Evolutionary conservation across 306 rosid species (phyloP).

Genomic region (Vigna radiata): DNA sequence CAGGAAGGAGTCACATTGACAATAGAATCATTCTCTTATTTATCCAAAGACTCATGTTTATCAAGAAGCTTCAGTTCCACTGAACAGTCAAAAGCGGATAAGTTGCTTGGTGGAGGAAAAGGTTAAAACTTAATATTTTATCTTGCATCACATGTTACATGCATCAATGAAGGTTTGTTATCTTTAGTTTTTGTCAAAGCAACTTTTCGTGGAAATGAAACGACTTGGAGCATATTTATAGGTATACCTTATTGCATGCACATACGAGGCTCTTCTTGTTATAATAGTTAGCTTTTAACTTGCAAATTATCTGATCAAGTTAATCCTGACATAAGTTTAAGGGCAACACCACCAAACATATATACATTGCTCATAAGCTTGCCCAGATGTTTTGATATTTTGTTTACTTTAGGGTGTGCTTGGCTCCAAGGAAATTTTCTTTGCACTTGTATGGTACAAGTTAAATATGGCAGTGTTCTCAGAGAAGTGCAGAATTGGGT

Average conservation of each 20-base stretch:
- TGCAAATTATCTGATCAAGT: slow-evolving; percentile 35
- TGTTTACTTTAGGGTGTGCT: slow-evolving; percentile 24
- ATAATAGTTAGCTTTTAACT: slow-evolving; percentile 20
- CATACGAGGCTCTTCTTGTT: slow-evolving; percentile 36
- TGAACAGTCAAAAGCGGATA: slow-evolving; percentile 74
- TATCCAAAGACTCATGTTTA: slow-evolving; percentile 60
- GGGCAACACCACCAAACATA: slow-evolving; percentile 17
- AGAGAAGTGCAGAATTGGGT: slow-evolving; percentile 4
- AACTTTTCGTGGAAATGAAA: slow-evolving; percentile 31
- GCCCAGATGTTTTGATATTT: slow-evolving; percentile 15
- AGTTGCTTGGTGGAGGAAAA: slow-evolving; percentile 83
- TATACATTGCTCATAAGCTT: slow-evolving; percentile 27
- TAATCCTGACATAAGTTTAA: slow-evolving; percentile 17
- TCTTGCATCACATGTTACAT: slow-evolving; percentile 29
- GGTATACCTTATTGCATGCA: slow-evolving; percentile 25
- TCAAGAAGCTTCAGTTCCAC: slow-evolving; percentile 49
- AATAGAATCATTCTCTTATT: slow-evolving; percentile 69
- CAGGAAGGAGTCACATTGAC: slow-evolving; percentile 84
- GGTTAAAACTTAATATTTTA: slow-evolving; percentile 57
- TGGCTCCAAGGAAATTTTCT: slow-evolving; percentile 7
- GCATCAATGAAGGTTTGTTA: slow-evolving; percentile 21
- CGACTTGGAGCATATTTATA: slow-evolving; percentile 23
- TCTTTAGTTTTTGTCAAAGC: slow-evolving; percentile 6
- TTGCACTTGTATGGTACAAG: slow-evolving; percentile 33
- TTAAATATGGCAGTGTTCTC: slow-evolving; percentile 1